Base-by-base conservation (phyloP, 2,329 filamentous ascomycete genomes). In the Hypoxylon sp. region DNA sequence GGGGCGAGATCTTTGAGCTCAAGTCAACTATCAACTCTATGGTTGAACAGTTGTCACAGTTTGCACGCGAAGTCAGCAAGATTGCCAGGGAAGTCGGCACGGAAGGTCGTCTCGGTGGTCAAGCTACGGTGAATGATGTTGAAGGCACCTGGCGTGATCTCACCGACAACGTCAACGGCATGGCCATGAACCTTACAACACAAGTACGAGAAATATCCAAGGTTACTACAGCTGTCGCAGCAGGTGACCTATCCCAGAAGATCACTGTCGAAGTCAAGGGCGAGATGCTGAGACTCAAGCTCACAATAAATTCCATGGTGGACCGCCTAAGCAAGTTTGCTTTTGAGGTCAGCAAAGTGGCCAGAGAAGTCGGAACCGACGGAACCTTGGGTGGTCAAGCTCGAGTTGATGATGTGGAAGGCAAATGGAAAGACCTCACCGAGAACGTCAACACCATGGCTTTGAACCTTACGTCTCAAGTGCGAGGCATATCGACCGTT, bases 1-100 rank as follows among this genome's bases (percentile, higher is more conserved):
- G 91, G 83, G 97, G 92, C 80, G 96, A 95, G 86, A 98, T 94
- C 76, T 92, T 90, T 78, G 93, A 93, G 83, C 91, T 99, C 77
- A 99, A 99, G 82, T 94, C 94, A 67, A 98, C 96, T 51, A 99
- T 98, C 85, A 99, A 99, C 82, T 96, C 93, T 79, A 99, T 99
- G 95, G 95, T 99, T 73, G 96, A 98, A 79, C 96, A 98, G 80
- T 85, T 99, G 64, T 93, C 97, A 77, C 94, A 98, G 78, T 98
- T 98, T 78, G 96, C 96, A 8, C 92, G 94, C 77, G 95, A 98
- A 83, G 96, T 99, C 75, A 98, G 95, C 39, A 97, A 96, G 81
- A 92, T 99, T 76, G 95, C 95, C 39, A 92, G 93, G 79, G 95
- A 98, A 81, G 96, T 98, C 85, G 95, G 95, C 67, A 98, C 96